Evolutionary conservation across 306 rosid species (phyloP).

Genomic region (Lablab purpureus): DNA sequence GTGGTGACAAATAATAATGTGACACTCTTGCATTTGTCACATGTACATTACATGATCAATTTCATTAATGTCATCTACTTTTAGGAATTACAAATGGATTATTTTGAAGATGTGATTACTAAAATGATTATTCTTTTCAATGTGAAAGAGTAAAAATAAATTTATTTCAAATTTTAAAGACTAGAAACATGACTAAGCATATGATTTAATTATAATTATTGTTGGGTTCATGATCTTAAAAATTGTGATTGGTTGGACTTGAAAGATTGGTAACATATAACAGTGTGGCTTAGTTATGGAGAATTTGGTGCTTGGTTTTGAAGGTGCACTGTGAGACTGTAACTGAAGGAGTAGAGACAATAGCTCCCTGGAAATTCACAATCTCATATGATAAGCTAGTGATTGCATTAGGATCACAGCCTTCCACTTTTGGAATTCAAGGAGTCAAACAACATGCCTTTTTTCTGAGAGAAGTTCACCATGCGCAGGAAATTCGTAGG

Average conservation of each 20-base stretch:
- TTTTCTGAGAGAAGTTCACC: constrained; percentile 83
- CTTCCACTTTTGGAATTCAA: constrained; percentile 77
- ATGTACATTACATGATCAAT: no score
- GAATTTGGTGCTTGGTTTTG: constrained; percentile 46
- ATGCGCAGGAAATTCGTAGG: constrained; percentile 91
- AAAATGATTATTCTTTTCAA: no score
- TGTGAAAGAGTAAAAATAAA: no score
- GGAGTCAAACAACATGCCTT: constrained; percentile 78
- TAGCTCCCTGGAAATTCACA: constrained; percentile 73
- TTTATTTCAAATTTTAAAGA: no score
- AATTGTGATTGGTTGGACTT: background rate
- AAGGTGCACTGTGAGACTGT: constrained; percentile 83
- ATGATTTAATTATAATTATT: background rate
- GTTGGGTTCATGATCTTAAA: background rate
- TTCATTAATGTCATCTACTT: no score
- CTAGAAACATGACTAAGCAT: no score
- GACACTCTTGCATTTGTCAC: no score
- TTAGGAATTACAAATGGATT: no score
- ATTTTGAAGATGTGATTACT: no score
- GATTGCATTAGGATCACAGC: constrained; percentile 74
- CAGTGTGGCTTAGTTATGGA: constrained; percentile 26
- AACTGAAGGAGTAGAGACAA: constrained; percentile 56
- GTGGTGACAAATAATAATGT: no score
- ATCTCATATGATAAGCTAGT: constrained; percentile 77
- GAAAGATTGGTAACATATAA: constrained; percentile 5